Evolutionary conservation across 768 basidiomycete species (phyloP).

Genomic region (Exidia glandulosa): DNA sequence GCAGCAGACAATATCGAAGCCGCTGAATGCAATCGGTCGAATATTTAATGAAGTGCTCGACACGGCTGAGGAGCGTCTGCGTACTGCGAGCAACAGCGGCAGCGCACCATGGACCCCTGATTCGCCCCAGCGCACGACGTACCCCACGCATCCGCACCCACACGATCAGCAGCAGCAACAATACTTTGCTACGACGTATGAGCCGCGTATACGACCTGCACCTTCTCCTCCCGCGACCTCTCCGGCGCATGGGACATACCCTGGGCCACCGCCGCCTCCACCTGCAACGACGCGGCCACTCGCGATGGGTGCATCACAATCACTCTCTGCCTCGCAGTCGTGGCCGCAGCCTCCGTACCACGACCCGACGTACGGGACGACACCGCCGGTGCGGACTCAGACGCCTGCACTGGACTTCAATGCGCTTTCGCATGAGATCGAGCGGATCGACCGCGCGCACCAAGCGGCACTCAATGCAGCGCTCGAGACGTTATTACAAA

Average conservation of each 20-base stretch:
- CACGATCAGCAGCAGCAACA: neutral
- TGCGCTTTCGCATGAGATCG: slow-evolving; percentile 61
- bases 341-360: slow-evolving; percentile 15
- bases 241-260: slow-evolving; percentile 12
- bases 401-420: slow-evolving; percentile 42
- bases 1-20: slow-evolving; percentile 63
- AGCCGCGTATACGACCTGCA: slow-evolving; percentile 54
- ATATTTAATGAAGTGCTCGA: slow-evolving; percentile 82
- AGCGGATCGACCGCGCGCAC: slow-evolving; percentile 51
- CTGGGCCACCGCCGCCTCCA: slow-evolving; percentile 24
- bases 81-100: neutral
- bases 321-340: no score
- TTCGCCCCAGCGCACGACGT: neutral
- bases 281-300: slow-evolving; percentile 5
- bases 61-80: slow-evolving; percentile 50
- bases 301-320: slow-evolving; percentile 40
- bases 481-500: slow-evolving; percentile 69
- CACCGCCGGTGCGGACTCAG: slow-evolving; percentile 11
- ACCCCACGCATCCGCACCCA: neutral
- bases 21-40: slow-evolving; percentile 77
- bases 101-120: neutral
- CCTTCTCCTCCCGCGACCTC: slow-evolving; percentile 17
- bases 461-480: slow-evolving; percentile 62
- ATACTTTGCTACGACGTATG: slow-evolving; percentile 53
- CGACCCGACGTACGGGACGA: neutral